phyloP scores from a whole-genome alignment of 192 early-diverging fungal species.

The Coemansia sp. region DNA sequence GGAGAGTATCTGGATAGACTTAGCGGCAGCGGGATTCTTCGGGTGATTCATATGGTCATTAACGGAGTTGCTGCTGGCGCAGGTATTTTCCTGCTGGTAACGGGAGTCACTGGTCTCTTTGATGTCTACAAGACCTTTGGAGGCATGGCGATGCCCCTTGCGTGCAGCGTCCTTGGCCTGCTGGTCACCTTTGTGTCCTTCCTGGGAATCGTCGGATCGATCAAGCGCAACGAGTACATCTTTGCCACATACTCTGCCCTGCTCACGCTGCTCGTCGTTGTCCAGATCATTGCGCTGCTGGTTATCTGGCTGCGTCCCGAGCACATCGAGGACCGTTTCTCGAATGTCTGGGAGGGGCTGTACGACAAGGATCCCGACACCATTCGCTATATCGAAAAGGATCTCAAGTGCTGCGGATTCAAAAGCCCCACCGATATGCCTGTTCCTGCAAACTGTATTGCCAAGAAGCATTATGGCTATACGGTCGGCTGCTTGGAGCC shows the following conservation, averaged over 20 bases:
- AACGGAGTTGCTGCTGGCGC: conserved; percentile 24
- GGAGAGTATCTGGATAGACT: conserved; percentile 32
- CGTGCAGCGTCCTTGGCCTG: conserved; percentile 38
- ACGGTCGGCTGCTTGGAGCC: conserved; percentile 23
- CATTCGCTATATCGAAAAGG: conserved; percentile 52
- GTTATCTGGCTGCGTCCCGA: conserved; percentile 32
- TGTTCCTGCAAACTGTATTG: conserved; percentile 36
- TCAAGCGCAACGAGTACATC: conserved; percentile 44
- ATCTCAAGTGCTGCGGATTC: conserved; percentile 56
- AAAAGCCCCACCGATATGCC: conserved; percentile 45
- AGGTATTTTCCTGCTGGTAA: conserved; percentile 29
- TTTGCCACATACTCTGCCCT: conserved; percentile 37
- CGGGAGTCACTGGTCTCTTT: conserved; percentile 20
- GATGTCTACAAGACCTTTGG: conserved; percentile 34
- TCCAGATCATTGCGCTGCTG: conserved; percentile 22
- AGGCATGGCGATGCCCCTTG: conserved; percentile 44
- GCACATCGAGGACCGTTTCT: conserved; percentile 39
- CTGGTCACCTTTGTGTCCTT: conserved; percentile 45
- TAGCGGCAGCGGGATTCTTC: conserved; percentile 15
- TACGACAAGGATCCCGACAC: conserved; percentile 54
- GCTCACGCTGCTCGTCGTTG: conserved; percentile 26
- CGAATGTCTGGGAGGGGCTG: conserved; percentile 49
- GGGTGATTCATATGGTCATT: conserved; percentile 26
- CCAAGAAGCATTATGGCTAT: conserved; percentile 44
- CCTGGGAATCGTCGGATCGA: conserved; percentile 50